Conservation (phyloP, 805 yeast species). For the Nakazawaea anatomiae region DNA sequence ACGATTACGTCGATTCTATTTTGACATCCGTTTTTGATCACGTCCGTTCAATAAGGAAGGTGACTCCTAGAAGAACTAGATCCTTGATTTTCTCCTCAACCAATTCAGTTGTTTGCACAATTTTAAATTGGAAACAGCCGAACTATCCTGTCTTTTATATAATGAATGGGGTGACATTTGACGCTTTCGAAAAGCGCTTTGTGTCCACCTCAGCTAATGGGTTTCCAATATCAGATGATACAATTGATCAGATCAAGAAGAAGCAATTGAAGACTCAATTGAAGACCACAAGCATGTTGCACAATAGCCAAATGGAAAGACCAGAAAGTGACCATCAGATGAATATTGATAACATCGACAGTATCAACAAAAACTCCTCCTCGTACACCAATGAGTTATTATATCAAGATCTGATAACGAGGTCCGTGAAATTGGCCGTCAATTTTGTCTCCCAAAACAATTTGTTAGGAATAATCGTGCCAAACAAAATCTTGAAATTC, state of each 20-base stretch:
- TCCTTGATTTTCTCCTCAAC: slow-evolving; percentile 81
- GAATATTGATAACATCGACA: slow-evolving; percentile 28
- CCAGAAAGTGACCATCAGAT: slow-evolving; percentile 13
- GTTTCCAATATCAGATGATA: slow-evolving; percentile 16
- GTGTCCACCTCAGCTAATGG: slow-evolving; percentile 37
- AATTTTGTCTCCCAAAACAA: slow-evolving; percentile 78
- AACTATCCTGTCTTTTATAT: slow-evolving; percentile 90
- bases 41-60: slow-evolving; percentile 46
- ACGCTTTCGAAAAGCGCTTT: slow-evolving; percentile 22
- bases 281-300: slow-evolving; percentile 1
- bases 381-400: slow-evolving; percentile 25
- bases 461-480: slow-evolving; percentile 76
- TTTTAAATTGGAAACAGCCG: slow-evolving; percentile 97
- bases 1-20: slow-evolving; percentile 70
- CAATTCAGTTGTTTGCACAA: slow-evolving; percentile 87
- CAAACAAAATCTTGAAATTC: slow-evolving; percentile 59
- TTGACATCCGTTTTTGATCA: slow-evolving; percentile 71
- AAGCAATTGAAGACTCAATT: slow-evolving; percentile 11
- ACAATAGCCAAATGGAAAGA: not conserved
- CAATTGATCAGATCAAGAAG: slow-evolving; percentile 13
- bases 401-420: slow-evolving; percentile 39
- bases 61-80: slow-evolving; percentile 30
- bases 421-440: slow-evolving; percentile 79
- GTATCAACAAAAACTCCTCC: slow-evolving; percentile 28
- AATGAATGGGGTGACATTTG: slow-evolving; percentile 57